Evolutionary conservation across 169 alveolate species (phyloP), one percentile per base, ranked within the genome.

Genomic region (Plasmodium blacklocki): DNA sequence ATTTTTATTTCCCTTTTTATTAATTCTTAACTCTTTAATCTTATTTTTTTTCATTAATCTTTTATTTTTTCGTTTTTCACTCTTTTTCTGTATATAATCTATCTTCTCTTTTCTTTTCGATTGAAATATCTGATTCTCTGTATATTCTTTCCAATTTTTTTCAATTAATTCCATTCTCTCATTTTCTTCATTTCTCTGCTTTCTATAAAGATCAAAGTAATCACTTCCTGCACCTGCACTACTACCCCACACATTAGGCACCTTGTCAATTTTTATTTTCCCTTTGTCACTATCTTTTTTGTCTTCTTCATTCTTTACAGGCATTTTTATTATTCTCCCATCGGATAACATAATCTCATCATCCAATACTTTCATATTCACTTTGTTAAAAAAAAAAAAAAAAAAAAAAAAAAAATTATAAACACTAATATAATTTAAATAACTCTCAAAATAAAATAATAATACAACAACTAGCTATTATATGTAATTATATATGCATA

Each of bases 201-300:
- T 94, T 60, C 95, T 29, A 56, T 93, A 93, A n/a, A 78, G 87
- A 59, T 89, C 94, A 54, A 93, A 74, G 71, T 92, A 93, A 54
- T 93, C 96, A 73, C 96, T 93, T 60, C 96, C 96, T 62, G 96
- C 96, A 0, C 96, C 96, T 7, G 96, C 93, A 71, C 94, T 89
- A 47, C 95, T 92, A 58, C 96, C 96, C 95, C 96, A 93, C 49
- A 93, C 94, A 71, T 93, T 93, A 32, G 87, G 94, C 3, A 93
- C 49, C 50, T 93, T 85, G 19, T 93, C 96, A 18, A 89, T 75
- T 15, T 66, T 70, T 11, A 85, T 75, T 54, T 76, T 86, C 26
- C 87, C 94, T 23, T 86, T 87, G 19, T 54, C 54, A 14, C 89
- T 92, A 23, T 62, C 74, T 21, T 74, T 89, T 12, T 64, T 47